Base-by-base conservation (phyloP, 257 asterid genomes). In the Solanum appendiculatum region DNA sequence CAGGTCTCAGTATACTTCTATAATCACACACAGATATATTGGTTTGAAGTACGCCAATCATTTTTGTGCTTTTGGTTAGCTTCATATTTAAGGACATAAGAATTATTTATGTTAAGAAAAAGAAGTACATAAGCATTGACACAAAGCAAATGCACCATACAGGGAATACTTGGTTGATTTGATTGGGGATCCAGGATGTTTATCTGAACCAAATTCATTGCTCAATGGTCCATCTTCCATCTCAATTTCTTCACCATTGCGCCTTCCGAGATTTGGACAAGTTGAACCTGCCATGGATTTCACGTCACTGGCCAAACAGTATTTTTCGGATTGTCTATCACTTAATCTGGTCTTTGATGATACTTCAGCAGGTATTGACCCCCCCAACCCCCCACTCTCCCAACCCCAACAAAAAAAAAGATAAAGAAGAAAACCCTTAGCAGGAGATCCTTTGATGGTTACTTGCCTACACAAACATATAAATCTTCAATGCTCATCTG, bases 151-250 rank as follows among this genome's bases (percentile, higher is more conserved):
- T 88, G 86, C 86, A 89, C 81, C 87, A 81, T 86, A 77, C 99
- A 97, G 99, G 98, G 99, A 97, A 90, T 95, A 91, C 91, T 92
- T 96, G 87, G 91, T 97, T 87, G 99, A 97, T 94, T 92, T 70
- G 95, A 83, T 94, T 90, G 90, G 95, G 94, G 93, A 89, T 86
- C 99, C 98, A 78, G 99, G 99, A 87, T 91, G 87, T 90, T 88
- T 97, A 83, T 89, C 87, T 69, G 97, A 93, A 88, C 99, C 99
- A 13, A 97, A 97, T 93, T 97, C 99, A 86, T 88, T 94, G 95
- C 92, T 95, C 72, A 97, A 96, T 77, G 99, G 99, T 88, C 98
- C 97, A 88, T 92, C 95, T 88, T 95, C 98, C 86, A 93, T 97
- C 91, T 92, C 98, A 86, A 94, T 97, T 89, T 92, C 96, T 86